Percentiles rank a stretch among this genome's conserved stretches.
phyloP scores from a whole-genome alignment of 306 rosid species.

The Fragaria ananassa region DNA sequence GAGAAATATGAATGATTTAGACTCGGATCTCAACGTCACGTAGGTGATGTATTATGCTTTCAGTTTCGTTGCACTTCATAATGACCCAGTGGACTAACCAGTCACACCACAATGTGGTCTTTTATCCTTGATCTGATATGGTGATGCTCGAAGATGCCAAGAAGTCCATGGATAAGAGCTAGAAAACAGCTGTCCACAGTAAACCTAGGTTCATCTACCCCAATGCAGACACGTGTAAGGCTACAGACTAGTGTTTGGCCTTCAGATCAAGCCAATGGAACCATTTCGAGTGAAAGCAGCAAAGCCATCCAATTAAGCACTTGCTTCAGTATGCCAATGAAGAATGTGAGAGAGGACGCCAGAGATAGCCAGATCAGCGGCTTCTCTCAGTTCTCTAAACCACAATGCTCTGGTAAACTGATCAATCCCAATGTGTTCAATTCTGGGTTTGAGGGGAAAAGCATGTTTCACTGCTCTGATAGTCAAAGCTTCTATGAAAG shows the following conservation, averaged over 20 bases:
- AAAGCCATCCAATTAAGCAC: not conserved
- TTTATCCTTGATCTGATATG: not conserved
- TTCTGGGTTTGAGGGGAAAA: constrained; percentile 27
- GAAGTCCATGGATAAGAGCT: not conserved
- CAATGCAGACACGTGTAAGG: not conserved
- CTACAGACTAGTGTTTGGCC: not conserved
- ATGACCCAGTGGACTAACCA: not conserved
- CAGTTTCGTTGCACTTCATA: not conserved
- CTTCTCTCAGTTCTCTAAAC: constrained; percentile 4
- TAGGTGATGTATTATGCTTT: not conserved
- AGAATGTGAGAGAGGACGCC: not conserved
- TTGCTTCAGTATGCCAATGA: not conserved
- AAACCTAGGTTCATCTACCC: not conserved
- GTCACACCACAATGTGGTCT: not conserved
- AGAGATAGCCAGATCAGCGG: constrained; percentile 1
- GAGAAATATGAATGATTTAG: not conserved
- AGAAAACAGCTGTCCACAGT: constrained; percentile 1
- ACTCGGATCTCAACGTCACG: not conserved
- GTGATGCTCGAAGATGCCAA: not conserved
- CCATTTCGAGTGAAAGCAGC: not conserved
- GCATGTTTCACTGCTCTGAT: constrained; percentile 13
- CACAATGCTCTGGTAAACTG: not conserved
- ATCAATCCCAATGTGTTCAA: not conserved
- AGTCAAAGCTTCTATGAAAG: constrained; percentile 25
- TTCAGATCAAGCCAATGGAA: not conserved